phyloP scores from a whole-genome alignment of 306 rosid genomes.

The Hippophae gyantsensis region DNA sequence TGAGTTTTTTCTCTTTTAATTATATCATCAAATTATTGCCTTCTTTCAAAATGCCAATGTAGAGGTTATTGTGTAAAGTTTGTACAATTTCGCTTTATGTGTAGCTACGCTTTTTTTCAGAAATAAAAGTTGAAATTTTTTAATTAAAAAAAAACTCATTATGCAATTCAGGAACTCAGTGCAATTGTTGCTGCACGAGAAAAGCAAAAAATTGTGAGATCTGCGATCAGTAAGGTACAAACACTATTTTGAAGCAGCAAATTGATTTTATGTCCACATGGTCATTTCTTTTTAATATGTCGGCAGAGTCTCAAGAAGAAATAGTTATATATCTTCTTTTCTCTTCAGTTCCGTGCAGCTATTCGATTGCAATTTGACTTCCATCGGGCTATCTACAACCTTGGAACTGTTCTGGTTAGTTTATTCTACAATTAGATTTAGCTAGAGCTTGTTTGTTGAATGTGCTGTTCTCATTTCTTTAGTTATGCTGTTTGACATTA shows the following conservation, averaged over 20 bases:
- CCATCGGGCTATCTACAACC: conserved; percentile 98
- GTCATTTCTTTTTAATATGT: neutral
- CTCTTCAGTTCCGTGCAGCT: conserved; percentile 88
- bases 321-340: conserved; percentile 19
- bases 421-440: conserved; percentile 19
- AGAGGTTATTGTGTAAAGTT: neutral
- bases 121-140: conserved; percentile 12
- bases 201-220: conserved; percentile 84
- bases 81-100: neutral
- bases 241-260: conserved; percentile 5
- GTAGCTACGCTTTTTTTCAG: neutral
- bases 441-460: too few species aligned
- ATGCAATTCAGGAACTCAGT: conserved; percentile 74
- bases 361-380: conserved; percentile 96
- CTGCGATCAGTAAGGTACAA: conserved; percentile 90
- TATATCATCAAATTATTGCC: neutral
- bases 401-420: conserved; percentile 96
- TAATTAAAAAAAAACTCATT: neutral
- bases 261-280: conserved; percentile 4
- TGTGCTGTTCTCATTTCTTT: too few species aligned
- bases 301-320: neutral
- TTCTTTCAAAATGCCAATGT: neutral
- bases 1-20: neutral
- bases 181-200: conserved; percentile 96
- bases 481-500: too few species aligned